A percentile compares a stretch with the other conserved stretches of the same genome.
Conservation (phyloP, 768 basidiomycete genomes). For the Chalciporus piperatus region DNA sequence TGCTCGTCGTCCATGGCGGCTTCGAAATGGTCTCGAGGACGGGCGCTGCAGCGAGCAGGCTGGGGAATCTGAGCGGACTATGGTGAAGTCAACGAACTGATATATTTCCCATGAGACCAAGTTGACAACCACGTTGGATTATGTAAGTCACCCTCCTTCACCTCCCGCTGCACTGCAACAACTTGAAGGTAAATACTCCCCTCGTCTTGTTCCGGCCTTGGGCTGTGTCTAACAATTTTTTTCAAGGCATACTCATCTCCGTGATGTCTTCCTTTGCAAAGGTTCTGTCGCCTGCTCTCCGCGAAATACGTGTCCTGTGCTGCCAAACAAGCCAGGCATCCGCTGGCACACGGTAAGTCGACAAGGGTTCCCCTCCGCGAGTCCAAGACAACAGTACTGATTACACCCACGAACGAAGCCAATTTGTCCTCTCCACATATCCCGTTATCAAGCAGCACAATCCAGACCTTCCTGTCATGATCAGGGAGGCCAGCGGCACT, state of each 20-base stretch:
- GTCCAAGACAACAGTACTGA: not conserved
- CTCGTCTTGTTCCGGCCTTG: constrained; percentile 4
- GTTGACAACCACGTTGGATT: constrained; percentile 19
- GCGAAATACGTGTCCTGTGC: constrained; percentile 78
- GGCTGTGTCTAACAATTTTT: constrained; percentile 9
- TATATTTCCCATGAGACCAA: constrained; percentile 11
- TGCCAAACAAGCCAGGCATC: constrained; percentile 77
- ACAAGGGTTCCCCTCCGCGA: constrained; percentile 2
- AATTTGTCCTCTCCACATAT: constrained; percentile 77
- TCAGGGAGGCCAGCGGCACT: constrained; percentile 76
- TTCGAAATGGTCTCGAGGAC: constrained; percentile 3
- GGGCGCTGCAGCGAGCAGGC: constrained; percentile 15
- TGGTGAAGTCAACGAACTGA: constrained; percentile 19
- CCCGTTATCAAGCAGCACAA: constrained; percentile 77
- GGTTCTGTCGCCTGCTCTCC: constrained; percentile 71
- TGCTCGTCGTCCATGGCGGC: constrained; percentile 54
- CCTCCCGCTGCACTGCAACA: not conserved
- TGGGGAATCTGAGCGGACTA: constrained; percentile 10
- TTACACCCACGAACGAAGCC: constrained; percentile 40
- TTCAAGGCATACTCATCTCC: constrained; percentile 22
- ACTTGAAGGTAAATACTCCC: constrained; percentile 5
- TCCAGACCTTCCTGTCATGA: constrained; percentile 80
- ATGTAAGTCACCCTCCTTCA: constrained; percentile 22
- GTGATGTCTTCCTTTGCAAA: constrained; percentile 64
- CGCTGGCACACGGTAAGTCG: constrained; percentile 69